phyloP scores from a whole-genome alignment of 73 alveolate species.

The Paramecium bursaria region DNA sequence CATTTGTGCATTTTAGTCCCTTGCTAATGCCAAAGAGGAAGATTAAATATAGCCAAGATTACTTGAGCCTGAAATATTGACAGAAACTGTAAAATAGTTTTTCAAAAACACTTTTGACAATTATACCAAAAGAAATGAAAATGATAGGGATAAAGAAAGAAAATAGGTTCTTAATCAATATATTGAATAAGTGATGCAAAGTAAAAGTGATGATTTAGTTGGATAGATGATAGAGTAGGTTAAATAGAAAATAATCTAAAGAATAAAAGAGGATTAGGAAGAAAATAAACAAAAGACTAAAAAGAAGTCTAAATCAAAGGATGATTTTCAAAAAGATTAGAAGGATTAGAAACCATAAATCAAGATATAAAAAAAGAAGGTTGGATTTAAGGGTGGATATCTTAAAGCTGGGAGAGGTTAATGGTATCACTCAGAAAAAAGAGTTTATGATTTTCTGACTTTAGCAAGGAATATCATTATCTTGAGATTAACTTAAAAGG shows the following conservation, averaged over 20 bases:
- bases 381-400: background rate
- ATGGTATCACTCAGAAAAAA: slow-evolving; percentile 33
- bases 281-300: slow-evolving; percentile 20
- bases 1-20: background rate
- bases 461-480: slow-evolving; percentile 46
- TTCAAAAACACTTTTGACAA: background rate
- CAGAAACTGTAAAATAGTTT: background rate
- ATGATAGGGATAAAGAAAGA: background rate
- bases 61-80: background rate
- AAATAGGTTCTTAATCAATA: no score
- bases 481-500: slow-evolving; percentile 54
- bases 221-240: no score
- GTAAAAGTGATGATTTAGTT: background rate
- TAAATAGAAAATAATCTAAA: background rate
- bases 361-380: background rate
- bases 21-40: slow-evolving; percentile 22
- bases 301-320: background rate
- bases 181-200: no score
- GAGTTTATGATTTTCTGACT: slow-evolving; percentile 54
- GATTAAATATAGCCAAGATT: background rate
- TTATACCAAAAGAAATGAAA: background rate
- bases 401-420: slow-evolving; percentile 17
- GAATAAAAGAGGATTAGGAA: background rate
- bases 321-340: background rate
- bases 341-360: background rate